Conservation (phyloP, 352 stramenopile genomes). For the Globisporangium polare region DNA sequence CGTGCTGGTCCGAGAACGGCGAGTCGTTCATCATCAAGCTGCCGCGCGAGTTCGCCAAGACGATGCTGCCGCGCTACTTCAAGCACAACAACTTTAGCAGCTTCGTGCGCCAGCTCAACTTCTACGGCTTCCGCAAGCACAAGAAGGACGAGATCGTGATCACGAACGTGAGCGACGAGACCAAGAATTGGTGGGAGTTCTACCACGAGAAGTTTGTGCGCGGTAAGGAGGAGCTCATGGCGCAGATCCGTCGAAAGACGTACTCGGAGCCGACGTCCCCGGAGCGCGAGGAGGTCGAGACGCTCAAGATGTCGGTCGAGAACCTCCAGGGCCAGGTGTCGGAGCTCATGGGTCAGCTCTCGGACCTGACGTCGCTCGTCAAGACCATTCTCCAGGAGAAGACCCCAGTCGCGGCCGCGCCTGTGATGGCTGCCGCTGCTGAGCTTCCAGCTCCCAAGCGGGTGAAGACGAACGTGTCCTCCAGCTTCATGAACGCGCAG, state of each 20-base stretch:
- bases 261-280: conserved; percentile 79
- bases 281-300: conserved; percentile 76
- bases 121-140: conserved; percentile 93
- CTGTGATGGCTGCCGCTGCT: neutral
- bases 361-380: conserved; percentile 66
- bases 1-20: conserved; percentile 76
- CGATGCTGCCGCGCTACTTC: conserved; percentile 91
- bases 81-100: conserved; percentile 95
- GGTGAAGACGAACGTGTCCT: conserved; percentile 19
- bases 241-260: conserved; percentile 85
- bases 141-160: conserved; percentile 90
- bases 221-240: conserved; percentile 81
- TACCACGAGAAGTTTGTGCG: conserved; percentile 90
- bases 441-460: conserved; percentile 41
- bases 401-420: neutral
- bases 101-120: conserved; percentile 93
- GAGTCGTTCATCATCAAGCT: conserved; percentile 91
- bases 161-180: conserved; percentile 64
- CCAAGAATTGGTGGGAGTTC: conserved; percentile 90
- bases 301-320: conserved; percentile 69
- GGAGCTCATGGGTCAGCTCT: conserved; percentile 74
- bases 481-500: neutral
- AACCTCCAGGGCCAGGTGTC: conserved; percentile 69
- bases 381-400: conserved; percentile 72
- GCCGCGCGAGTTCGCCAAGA: conserved; percentile 88